Conservation (phyloP, 495 filamentous ascomycete species). For the Trichoderma gamsii region DNA sequence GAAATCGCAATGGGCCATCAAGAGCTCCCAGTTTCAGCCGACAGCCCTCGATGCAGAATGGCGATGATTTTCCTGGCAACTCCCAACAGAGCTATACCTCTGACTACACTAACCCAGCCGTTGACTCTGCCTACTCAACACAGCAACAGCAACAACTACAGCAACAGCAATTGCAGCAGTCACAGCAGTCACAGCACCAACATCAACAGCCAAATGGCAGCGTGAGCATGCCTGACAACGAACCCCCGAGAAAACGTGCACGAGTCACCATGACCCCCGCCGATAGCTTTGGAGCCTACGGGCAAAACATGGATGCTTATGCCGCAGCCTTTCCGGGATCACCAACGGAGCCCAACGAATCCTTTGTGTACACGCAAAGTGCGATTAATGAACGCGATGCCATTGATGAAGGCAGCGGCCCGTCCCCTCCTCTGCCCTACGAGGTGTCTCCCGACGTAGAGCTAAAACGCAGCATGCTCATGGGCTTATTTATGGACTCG, state of each 20-base stretch:
- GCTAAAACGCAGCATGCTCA: conserved; percentile 69
- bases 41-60: conserved; percentile 57
- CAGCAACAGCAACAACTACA: conserved; percentile 24
- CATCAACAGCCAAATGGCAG: not conserved
- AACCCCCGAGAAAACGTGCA: conserved; percentile 81
- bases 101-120: conserved; percentile 29
- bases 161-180: not conserved
- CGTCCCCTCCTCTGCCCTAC: conserved; percentile 63
- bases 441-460: conserved; percentile 61
- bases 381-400: conserved; percentile 38
- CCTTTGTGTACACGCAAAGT: conserved; percentile 66
- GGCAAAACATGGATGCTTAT: conserved; percentile 48
- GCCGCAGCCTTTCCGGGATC: conserved; percentile 46
- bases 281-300: conserved; percentile 41
- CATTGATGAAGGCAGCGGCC: conserved; percentile 47
- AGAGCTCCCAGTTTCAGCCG: conserved; percentile 49
- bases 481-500: conserved; percentile 80
- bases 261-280: conserved; percentile 37
- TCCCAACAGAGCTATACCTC: conserved; percentile 46
- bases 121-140: conserved; percentile 43
- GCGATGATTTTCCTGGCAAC: conserved; percentile 38
- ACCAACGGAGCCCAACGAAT: conserved; percentile 81
- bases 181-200: conserved; percentile 18
- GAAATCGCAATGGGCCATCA: conserved; percentile 45
- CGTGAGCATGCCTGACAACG: conserved; percentile 30